These are phyloP conservation scores for Colletotrichum sp. DNA, from an alignment of 2,329 filamentous ascomycete genomes.

Conservation along the genomic window DNA sequence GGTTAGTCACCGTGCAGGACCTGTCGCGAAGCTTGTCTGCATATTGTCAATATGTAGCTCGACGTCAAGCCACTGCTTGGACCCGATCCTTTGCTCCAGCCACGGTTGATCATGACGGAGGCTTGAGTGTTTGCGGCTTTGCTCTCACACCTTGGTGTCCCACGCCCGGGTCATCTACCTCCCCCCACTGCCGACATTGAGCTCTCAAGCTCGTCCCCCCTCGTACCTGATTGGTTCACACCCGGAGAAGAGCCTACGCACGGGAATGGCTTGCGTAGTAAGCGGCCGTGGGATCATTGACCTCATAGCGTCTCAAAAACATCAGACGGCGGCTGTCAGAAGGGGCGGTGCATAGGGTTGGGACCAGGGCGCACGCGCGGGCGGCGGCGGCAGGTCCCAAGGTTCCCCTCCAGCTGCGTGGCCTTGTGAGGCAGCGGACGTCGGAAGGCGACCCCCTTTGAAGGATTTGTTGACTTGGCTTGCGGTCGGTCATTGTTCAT, in stretches of 20 bases:
- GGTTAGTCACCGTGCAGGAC: not conserved
- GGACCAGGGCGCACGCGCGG: not conserved
- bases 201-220: not conserved
- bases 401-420: not conserved
- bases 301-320: slow-evolving; percentile 8
- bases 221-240: not conserved
- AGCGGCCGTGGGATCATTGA: not conserved
- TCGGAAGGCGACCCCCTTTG: not conserved
- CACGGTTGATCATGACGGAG: not conserved
- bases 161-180: not conserved
- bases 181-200: not conserved
- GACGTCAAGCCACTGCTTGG: slow-evolving; percentile 6
- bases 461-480: not conserved
- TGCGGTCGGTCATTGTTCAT: not conserved
- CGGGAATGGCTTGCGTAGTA: slow-evolving; percentile 1
- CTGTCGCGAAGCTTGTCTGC: not conserved
- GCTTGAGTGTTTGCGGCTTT: not conserved
- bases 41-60: slow-evolving; percentile 7
- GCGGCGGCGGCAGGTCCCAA: not conserved
- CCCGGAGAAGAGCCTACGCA: not conserved
- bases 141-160: not conserved
- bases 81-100: not conserved
- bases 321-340: slow-evolving; percentile 22
- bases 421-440: not conserved
- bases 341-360: not conserved